Evolutionary conservation across 805 yeast genomes (phyloP), one percentile per base, ranked within the genome.

Genomic region (Candida argentea): DNA sequence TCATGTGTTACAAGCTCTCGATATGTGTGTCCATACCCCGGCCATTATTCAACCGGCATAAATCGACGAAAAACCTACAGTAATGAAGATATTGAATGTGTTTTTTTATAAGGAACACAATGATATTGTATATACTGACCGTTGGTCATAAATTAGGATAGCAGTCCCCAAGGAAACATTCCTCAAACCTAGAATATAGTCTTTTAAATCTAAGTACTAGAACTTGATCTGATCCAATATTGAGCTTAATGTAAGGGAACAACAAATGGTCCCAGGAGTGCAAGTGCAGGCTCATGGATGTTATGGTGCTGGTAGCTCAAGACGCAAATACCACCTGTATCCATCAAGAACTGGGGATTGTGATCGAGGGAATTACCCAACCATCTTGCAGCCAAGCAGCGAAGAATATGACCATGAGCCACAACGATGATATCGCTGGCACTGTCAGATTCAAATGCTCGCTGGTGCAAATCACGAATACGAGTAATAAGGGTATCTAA

Each of bases 281-380:
- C 72, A 32, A 89, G 51, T 1, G 95, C 95, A 3, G 96, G 96
- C 55, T 89, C 96, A 21, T 78, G 67, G 31, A 83, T 67, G 49
- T 67, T 76, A 46, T 78, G 75, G 52, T 87, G 97, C 44, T 84
- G 93, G 52, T 87, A 87, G 38, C 91, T 76, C 46, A 89, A 62
- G 2, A 86, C 94, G 36, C 95, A 95, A 23, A 85, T 83, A 24
- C 95, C 96, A 38, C 96, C 95, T 16, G 97, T 94, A 49, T 89
- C 95, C 40, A 89, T 61, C 51, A 89, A 61, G 52, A 86, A 76
- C 40, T 77, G 73, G 6, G 95, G 95, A 50, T 87, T 82, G 26
- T 50, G 57, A 36, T 57, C 50, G 33, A 80, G 60, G n/a, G 64
- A 63, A 22, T 65, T 53, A 3, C 67, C 70, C 21, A 82, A 74